Conservation (phyloP, 805 yeast species). For the Starmera amethionina region DNA sequence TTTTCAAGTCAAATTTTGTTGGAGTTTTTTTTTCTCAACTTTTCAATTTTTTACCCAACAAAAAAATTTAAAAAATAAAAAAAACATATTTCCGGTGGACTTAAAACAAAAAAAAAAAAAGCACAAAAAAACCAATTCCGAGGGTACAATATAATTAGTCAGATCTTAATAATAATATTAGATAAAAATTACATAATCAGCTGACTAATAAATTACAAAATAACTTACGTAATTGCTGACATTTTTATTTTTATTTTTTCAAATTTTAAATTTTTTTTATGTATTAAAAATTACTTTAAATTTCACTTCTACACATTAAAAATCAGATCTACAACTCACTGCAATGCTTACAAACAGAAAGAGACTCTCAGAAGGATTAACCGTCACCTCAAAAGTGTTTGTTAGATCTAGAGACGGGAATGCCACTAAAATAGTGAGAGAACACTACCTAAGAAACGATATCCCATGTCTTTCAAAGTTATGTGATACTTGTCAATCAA, state of each 20-base stretch:
- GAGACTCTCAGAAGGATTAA: constrained; percentile 38
- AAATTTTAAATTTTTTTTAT: no score
- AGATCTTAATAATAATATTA: no score
- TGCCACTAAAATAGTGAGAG: constrained; percentile 86
- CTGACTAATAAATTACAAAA: not conserved
- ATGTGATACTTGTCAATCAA: constrained; percentile 52
- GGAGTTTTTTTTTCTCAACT: no score
- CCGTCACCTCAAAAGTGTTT: constrained; percentile 82
- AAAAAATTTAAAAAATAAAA: not conserved
- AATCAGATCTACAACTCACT: no score
- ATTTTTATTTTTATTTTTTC: no score
- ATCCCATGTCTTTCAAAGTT: constrained; percentile 79
- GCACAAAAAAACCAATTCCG: no score
- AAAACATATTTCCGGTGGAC: not conserved
- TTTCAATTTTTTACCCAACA: not conserved
- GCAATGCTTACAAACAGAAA: constrained; percentile 21
- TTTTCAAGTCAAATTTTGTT: not conserved
- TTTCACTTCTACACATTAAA: no score
- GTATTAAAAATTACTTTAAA: no score
- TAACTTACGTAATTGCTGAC: not conserved
- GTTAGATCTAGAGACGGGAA: constrained; percentile 85
- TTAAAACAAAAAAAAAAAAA: no score
- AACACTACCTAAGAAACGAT: constrained; percentile 86
- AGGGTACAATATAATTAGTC: no score
- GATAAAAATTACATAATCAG: no score